phyloP scores from a whole-genome alignment of 2,329 filamentous ascomycete species.

The Ceratocystis ficicola region DNA sequence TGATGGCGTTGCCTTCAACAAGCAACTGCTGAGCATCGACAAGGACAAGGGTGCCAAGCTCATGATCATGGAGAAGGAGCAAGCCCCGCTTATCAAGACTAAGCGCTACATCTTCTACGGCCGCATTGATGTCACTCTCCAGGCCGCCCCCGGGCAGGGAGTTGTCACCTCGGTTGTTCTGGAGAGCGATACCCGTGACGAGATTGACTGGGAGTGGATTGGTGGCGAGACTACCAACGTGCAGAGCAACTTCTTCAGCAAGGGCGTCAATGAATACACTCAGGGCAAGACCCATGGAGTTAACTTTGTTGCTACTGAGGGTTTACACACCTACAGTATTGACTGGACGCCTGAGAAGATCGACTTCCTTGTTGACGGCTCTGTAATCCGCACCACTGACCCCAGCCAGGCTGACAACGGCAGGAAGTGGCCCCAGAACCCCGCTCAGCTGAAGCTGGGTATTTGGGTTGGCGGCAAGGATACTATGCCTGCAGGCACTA shows the following conservation, averaged over 20 bases:
- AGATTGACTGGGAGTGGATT: conserved; percentile 62
- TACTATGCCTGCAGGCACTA: conserved; percentile 43
- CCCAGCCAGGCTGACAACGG: conserved; percentile 35
- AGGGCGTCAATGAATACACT: conserved; percentile 45
- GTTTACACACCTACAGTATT: conserved; percentile 52
- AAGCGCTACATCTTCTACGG: conserved; percentile 82
- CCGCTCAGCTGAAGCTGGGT: conserved; percentile 53
- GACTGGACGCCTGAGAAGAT: conserved; percentile 52
- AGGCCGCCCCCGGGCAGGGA: conserved; percentile 58
- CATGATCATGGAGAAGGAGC: conserved; percentile 46
- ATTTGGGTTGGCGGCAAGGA: conserved; percentile 42
- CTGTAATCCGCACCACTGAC: conserved; percentile 36
- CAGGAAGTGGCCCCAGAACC: conserved; percentile 51
- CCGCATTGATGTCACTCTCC: conserved; percentile 55
- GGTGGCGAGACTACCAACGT: conserved; percentile 56
- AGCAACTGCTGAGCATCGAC: conserved; percentile 26
- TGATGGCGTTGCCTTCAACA: conserved; percentile 29
- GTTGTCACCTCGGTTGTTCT: conserved; percentile 67
- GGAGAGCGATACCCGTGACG: conserved; percentile 64
- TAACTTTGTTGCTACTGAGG: conserved; percentile 29
- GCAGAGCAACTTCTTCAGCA: conserved; percentile 73
- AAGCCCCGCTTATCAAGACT: conserved; percentile 51
- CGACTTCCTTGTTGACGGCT: conserved; percentile 47
- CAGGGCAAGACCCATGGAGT: conserved; percentile 41
- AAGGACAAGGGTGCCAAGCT: conserved; percentile 28